phyloP scores from a whole-genome alignment of 2,329 filamentous ascomycete species.

The Dothideomycetes sp. region DNA sequence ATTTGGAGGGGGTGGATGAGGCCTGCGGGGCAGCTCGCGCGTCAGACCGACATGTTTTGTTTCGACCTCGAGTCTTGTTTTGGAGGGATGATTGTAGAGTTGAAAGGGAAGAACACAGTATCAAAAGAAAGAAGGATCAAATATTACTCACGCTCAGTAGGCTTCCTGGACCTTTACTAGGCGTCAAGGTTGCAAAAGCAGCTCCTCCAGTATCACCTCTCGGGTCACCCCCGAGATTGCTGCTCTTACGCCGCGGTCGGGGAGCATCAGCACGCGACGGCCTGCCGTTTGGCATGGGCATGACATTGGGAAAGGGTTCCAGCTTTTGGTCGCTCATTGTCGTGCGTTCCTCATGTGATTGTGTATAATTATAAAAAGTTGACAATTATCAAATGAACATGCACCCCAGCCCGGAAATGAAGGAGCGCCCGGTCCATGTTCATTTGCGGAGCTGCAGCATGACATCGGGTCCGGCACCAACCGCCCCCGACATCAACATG shows the following conservation, averaged over 20 bases:
- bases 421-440: too few relatives aligned
- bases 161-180: conserved; percentile 1
- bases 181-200: conserved; percentile 36
- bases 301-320: conserved; percentile 8
- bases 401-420: too few relatives aligned
- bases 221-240: conserved; percentile 40
- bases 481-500: too few relatives aligned
- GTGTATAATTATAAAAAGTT: too few relatives aligned
- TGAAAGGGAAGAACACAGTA: too few relatives aligned
- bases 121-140: too few relatives aligned
- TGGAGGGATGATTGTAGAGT: too few relatives aligned
- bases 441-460: too few relatives aligned
- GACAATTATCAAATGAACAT: too few relatives aligned
- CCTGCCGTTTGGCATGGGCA: neutral
- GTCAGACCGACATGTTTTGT: conserved; percentile 4
- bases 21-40: conserved; percentile 8
- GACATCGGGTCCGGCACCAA: too few relatives aligned
- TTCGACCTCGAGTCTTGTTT: too few relatives aligned
- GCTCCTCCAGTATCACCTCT: conserved; percentile 41
- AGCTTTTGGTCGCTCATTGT: conserved; percentile 4
- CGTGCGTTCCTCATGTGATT: too few relatives aligned
- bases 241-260: conserved; percentile 32
- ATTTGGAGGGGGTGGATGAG: conserved; percentile 6
- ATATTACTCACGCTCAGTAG: neutral
- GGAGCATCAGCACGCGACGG: conserved; percentile 2